A percentile compares a stretch with the other conserved stretches of the same genome.
These are phyloP conservation scores for Echria macrotheca DNA, from an alignment of 495 filamentous ascomycete genomes.

Conservation along the genomic window DNA sequence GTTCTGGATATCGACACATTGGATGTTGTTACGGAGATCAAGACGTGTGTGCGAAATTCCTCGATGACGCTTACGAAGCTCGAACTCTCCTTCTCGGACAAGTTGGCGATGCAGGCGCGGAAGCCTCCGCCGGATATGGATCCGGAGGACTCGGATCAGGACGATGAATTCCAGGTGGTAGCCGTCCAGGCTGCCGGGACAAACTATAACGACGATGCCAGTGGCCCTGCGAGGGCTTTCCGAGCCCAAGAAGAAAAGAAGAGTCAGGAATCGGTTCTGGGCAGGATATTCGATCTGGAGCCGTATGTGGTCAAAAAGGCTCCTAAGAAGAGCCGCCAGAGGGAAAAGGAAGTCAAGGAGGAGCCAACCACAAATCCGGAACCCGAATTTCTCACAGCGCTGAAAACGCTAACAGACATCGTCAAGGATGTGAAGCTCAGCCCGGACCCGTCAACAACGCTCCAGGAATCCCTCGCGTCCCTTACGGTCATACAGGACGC, in stretches of 20 bases:
- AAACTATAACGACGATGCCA: conserved; percentile 24
- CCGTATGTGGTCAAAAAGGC: conserved; percentile 23
- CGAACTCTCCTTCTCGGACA: conserved; percentile 53
- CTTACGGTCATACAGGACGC: conserved; percentile 45
- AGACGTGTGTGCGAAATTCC: conserved; percentile 46
- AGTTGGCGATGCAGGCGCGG: conserved; percentile 44
- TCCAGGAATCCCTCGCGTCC: conserved; percentile 35
- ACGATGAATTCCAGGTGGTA: conserved; percentile 38
- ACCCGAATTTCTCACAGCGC: conserved; percentile 35
- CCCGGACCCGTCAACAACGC: conserved; percentile 20
- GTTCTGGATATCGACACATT: conserved; percentile 54
- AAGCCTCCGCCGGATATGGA: conserved; percentile 44
- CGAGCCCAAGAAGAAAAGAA: conserved; percentile 45
- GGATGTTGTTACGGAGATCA: conserved; percentile 50
- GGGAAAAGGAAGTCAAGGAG: conserved; percentile 27
- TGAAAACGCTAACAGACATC: conserved; percentile 34
- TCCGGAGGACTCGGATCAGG: conserved; percentile 48
- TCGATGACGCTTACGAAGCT: conserved; percentile 46
- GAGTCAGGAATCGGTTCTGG: conserved; percentile 50
- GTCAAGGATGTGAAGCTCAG: conserved; percentile 29
- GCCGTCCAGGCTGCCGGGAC: conserved; percentile 16
- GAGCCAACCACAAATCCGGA: conserved; percentile 20
- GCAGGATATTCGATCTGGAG: conserved; percentile 49
- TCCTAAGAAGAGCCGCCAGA: conserved; percentile 20
- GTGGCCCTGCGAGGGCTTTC: conserved; percentile 32